phyloP scores from a whole-genome alignment of 2,329 filamentous ascomycete genomes.

The Endoconidiophora polonica region DNA sequence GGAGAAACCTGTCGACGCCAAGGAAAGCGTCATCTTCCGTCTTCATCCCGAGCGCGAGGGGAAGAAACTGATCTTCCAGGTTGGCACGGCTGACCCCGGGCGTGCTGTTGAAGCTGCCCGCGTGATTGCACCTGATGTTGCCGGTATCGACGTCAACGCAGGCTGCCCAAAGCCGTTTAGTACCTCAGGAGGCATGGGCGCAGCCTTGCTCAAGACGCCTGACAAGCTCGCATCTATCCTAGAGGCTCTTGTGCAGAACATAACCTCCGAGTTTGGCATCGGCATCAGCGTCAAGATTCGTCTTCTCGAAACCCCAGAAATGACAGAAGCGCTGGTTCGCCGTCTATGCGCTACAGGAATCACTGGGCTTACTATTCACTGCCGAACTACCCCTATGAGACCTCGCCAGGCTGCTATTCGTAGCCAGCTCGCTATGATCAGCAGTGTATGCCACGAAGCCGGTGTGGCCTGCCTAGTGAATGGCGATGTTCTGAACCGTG shows the following conservation, averaged over 20 bases:
- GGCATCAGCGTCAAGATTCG: constrained; percentile 96
- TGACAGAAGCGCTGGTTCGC: constrained; percentile 63
- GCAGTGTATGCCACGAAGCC: constrained; percentile 58
- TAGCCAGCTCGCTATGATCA: constrained; percentile 72
- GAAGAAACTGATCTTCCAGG: constrained; percentile 68
- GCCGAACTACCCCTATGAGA: constrained; percentile 89
- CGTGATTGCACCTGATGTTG: constrained; percentile 71
- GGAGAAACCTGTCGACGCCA: constrained; percentile 33
- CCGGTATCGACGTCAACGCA: constrained; percentile 90
- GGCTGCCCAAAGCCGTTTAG: constrained; percentile 98
- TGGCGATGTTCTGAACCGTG: constrained; percentile 66
- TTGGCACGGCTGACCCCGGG: constrained; percentile 72
- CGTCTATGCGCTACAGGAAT: constrained; percentile 76
- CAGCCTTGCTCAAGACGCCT: constrained; percentile 70
- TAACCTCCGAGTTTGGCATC: constrained; percentile 63
- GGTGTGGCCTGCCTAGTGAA: constrained; percentile 94
- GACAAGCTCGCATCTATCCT: constrained; percentile 74
- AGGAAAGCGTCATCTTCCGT: constrained; percentile 63
- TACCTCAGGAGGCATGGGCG: constrained; percentile 87
- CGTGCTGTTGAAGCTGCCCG: constrained; percentile 71
- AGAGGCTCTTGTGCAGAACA: constrained; percentile 61
- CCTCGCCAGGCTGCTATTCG: constrained; percentile 77
- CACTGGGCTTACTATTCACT: constrained; percentile 82
- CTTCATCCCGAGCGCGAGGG: constrained; percentile 65
- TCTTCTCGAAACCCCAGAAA: constrained; percentile 57